Percentiles rank a stretch among this genome's conserved stretches.
Evolutionary conservation across 148 eudicot species (phyloP).

Genomic region (Rhododendron griersonianum): DNA sequence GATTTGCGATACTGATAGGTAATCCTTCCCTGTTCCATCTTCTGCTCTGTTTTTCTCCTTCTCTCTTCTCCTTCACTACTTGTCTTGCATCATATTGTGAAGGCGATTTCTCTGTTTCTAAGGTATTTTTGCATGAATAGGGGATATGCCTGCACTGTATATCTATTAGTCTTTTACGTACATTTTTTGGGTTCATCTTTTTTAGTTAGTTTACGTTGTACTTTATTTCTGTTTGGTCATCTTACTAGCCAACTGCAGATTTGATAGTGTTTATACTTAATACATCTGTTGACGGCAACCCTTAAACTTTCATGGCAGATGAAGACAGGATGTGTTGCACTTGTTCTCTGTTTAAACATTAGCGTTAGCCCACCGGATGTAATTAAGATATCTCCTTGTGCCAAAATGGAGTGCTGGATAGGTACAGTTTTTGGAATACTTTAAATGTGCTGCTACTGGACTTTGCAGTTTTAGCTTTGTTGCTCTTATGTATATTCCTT

Average conservation of each 20-base stretch:
- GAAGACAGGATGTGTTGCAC: slow-evolving; percentile 96
- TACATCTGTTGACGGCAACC: background rate
- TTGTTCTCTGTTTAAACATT: slow-evolving; percentile 88
- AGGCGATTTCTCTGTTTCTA: background rate
- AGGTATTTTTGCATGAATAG: background rate
- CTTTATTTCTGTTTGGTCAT: background rate
- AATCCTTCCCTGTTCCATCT: background rate
- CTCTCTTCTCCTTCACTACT: background rate
- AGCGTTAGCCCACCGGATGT: slow-evolving; percentile 96
- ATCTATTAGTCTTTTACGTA: background rate
- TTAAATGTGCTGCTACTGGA: background rate
- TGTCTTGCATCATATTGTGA: background rate
- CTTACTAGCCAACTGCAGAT: background rate
- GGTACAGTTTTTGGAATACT: slow-evolving; percentile 40
- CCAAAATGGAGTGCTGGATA: slow-evolving; percentile 98
- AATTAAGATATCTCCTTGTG: slow-evolving; percentile 95
- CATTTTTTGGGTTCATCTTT: background rate
- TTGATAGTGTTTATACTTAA: background rate
- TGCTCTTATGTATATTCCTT: slow-evolving; percentile 8
- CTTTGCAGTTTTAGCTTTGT: background rate
- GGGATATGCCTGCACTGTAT: background rate
- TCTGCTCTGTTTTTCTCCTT: background rate
- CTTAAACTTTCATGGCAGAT: slow-evolving; percentile 43
- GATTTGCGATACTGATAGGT: background rate
- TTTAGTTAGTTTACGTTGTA: background rate